A percentile compares a stretch with the other conserved stretches of the same genome.
phyloP scores from a whole-genome alignment of 768 basidiomycete species.

The Leccinum variicolor region DNA sequence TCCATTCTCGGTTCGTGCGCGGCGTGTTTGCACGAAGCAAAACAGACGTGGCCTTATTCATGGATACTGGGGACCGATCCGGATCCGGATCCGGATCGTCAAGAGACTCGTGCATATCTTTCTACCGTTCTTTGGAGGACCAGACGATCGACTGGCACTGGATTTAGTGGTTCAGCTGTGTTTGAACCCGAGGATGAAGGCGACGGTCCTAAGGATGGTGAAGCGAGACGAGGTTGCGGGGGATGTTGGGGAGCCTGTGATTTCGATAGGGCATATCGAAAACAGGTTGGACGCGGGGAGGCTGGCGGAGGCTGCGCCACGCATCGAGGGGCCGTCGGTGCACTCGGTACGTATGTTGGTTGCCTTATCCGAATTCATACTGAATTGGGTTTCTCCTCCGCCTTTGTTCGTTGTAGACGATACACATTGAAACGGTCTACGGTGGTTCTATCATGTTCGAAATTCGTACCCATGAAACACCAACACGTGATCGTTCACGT shows the following conservation, averaged over 20 bases:
- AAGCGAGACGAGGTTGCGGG: conserved; percentile 40
- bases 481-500: too few species aligned
- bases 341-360: too few species aligned
- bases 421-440: conserved; percentile 69
- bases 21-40: conserved; percentile 68
- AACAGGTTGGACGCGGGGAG: neutral
- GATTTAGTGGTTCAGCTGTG: conserved; percentile 85
- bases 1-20: conserved; percentile 84
- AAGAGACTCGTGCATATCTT: conserved; percentile 61
- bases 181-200: conserved; percentile 59
- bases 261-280: conserved; percentile 24
- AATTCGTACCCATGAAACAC: too few species aligned
- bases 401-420: conserved; percentile 10
- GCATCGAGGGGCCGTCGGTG: too few species aligned
- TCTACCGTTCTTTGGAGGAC: conserved; percentile 91
- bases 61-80: conserved; percentile 55
- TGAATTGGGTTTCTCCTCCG: neutral
- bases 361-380: neutral
- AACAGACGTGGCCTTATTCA: conserved; percentile 81
- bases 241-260: neutral
- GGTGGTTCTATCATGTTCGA: conserved; percentile 24
- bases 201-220: conserved; percentile 68
- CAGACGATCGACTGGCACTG: conserved; percentile 86
- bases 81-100: conserved; percentile 7
- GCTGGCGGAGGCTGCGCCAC: too few species aligned